A percentile compares a stretch with the other conserved stretches of the same genome.
phyloP scores from a whole-genome alignment of 805 yeast species.

The Wickerhamiella sergipiensis region DNA sequence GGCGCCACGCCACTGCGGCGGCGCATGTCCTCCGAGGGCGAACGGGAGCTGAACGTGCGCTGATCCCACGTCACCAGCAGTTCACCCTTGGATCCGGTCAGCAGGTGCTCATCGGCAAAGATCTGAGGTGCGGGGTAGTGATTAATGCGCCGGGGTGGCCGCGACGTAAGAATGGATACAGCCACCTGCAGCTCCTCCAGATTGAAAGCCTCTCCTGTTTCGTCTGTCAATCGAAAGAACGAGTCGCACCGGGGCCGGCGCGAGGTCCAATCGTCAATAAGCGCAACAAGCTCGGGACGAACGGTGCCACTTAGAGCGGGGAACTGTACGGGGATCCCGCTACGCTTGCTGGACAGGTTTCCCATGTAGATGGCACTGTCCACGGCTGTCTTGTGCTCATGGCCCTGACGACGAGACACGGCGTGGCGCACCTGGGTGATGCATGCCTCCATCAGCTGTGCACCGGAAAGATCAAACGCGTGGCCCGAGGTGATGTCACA shows the following conservation, averaged over 20 bases:
- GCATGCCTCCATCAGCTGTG: not conserved
- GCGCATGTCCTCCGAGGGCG: conserved; percentile 6
- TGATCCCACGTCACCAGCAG: conserved; percentile 4
- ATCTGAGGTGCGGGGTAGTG: conserved; percentile 10
- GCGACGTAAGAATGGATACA: conserved; percentile 9
- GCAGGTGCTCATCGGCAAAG: not conserved
- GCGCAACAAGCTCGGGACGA: not conserved
- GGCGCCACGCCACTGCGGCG: conserved; percentile 9
- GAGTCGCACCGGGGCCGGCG: conserved; percentile 7
- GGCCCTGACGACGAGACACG: not conserved
- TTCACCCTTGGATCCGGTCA: not conserved
- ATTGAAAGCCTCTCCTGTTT: conserved; percentile 8
- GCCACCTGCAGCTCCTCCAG: conserved; percentile 11
- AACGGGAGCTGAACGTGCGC: conserved; percentile 1
- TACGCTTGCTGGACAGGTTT: not conserved
- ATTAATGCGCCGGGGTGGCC: conserved; percentile 18
- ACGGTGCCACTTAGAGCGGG: not conserved
- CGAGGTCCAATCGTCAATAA: conserved; percentile 12
- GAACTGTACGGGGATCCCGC: conserved; percentile 1
- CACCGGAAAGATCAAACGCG: not conserved
- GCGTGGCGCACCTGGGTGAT: not conserved
- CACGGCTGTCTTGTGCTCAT: not conserved
- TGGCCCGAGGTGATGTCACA: not conserved
- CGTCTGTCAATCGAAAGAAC: conserved; percentile 15
- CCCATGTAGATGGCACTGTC: not conserved